Evolutionary conservation across 495 filamentous ascomycete species (phyloP).

Genomic region (Penicillium crystallinum): DNA sequence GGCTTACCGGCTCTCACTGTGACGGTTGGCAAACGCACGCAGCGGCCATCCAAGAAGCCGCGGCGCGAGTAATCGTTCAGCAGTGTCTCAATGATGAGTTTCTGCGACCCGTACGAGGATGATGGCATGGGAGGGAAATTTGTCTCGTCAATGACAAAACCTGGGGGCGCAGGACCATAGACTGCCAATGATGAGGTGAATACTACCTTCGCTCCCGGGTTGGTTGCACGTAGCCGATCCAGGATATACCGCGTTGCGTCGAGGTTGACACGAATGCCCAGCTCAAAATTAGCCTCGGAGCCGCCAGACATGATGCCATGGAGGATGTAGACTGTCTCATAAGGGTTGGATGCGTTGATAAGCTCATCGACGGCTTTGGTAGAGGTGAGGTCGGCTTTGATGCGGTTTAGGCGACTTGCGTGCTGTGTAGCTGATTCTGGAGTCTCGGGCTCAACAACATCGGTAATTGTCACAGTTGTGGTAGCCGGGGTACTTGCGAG

Average conservation of each 20-base stretch:
- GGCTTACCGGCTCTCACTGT: slow-evolving; percentile 69
- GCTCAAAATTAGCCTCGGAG: slow-evolving; percentile 68
- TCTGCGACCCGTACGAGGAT: slow-evolving; percentile 73
- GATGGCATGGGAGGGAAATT: slow-evolving; percentile 60
- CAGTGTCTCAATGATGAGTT: slow-evolving; percentile 67
- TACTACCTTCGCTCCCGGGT: slow-evolving; percentile 59
- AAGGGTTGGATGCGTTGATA: slow-evolving; percentile 33
- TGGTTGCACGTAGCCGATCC: slow-evolving; percentile 51
- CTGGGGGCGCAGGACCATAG: slow-evolving; percentile 48
- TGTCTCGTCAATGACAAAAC: slow-evolving; percentile 47
- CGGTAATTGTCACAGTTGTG: slow-evolving; percentile 58
- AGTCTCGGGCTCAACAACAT: slow-evolving; percentile 53
- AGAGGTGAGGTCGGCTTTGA: slow-evolving; percentile 61
- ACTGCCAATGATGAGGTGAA: slow-evolving; percentile 56
- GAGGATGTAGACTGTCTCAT: slow-evolving; percentile 67
- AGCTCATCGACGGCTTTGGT: slow-evolving; percentile 53
- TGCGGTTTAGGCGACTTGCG: slow-evolving; percentile 37
- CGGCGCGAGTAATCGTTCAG: slow-evolving; percentile 73
- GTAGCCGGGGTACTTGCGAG: slow-evolving; percentile 44
- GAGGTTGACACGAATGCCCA: slow-evolving; percentile 69
- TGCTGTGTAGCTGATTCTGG: slow-evolving; percentile 45
- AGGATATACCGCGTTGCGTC: slow-evolving; percentile 63
- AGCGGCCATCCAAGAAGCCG: slow-evolving; percentile 61
- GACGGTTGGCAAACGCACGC: slow-evolving; percentile 69
- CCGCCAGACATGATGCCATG: slow-evolving; percentile 85